Base-by-base conservation (phyloP, 1,284 basidiomycete genomes). In the Porogramme epimiltina region DNA sequence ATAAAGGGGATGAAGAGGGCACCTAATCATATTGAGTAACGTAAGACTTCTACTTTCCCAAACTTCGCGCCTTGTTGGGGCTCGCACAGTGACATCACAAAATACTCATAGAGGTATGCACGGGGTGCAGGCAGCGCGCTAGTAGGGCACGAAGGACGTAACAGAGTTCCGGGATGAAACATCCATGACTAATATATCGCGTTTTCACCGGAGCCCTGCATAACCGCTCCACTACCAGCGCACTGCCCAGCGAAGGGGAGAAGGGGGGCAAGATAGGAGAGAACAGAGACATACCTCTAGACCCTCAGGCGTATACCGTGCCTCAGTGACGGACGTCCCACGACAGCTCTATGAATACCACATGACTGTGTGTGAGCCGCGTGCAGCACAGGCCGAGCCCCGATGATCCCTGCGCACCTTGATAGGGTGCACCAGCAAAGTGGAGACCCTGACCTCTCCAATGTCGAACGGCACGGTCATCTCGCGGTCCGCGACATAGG, bases 361-460 rank as follows among this genome's bases (percentile, higher is more conserved):
- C 23, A 22, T n/a, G n/a, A 3, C 20, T 11, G 16, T 3, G 15
- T 15, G 24, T 25, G 16, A 48, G 45, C 54, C 22, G 46, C 48
- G 26, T 20, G 51, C 58, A 58, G 56, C 51, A 40, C 49, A n/a
- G n/a, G n/a, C n/a, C n/a, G n/a, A n/a, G n/a, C n/a, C 58, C 42
- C 48, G 26, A 51, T 60, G 19, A 47, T 20, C 2, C 10, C 22
- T 4, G 48, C 62, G 19, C 56, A 79, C 80, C 70, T 89, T 89
- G 70, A 89, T 84, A 23, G 86, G 87, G 61, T 88, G 85, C 1
- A 89, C 65, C 33, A 87, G 62, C 19, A 88, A 74, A 66, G 81
- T 84, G 0, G 81, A 75, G 13, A 88, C 79, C n/a, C 64, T 67
- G 11, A 82, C 70, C 50, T 76, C 68, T 10, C 67, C 70, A 15